These are phyloP conservation scores for Phaffia rhodozyma DNA, from an alignment of 1,284 basidiomycete species.

Conservation along the genomic window DNA sequence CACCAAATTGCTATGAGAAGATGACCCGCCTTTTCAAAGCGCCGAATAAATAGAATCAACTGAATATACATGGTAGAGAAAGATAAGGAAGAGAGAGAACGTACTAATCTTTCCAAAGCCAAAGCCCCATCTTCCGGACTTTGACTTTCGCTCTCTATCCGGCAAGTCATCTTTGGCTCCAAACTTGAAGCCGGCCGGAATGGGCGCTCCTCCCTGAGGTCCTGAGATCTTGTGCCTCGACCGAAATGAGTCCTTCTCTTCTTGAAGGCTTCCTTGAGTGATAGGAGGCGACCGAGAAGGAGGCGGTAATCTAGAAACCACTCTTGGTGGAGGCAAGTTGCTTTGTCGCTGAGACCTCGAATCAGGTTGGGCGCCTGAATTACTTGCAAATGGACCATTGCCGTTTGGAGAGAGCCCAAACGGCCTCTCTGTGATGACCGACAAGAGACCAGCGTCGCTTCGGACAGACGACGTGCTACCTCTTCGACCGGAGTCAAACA, in stretches of 20 bases:
- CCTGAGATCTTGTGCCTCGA: conserved; percentile 58
- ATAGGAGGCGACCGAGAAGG: background rate
- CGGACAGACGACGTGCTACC: background rate
- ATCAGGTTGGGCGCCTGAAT: no score
- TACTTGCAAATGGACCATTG: background rate
- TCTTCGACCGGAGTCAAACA: background rate
- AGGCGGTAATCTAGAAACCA: background rate
- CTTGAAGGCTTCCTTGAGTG: background rate
- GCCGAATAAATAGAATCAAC: conserved; percentile 5
- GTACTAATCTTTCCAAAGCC: conserved; percentile 44
- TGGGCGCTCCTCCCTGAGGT: conserved; percentile 70
- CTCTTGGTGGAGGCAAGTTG: conserved; percentile 26
- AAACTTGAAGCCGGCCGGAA: conserved; percentile 81
- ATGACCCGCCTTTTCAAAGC: conserved; percentile 18
- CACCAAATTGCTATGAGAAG: conserved; percentile 2
- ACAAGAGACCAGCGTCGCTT: conserved; percentile 25
- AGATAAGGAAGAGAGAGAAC: conserved; percentile 23
- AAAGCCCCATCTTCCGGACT: conserved; percentile 58
- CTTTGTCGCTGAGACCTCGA: conserved; percentile 28
- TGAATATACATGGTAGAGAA: conserved; percentile 11
- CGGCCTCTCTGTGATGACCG: conserved; percentile 26
- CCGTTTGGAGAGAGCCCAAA: background rate
- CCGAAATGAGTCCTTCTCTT: conserved; percentile 1
- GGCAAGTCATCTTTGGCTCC: conserved; percentile 47
- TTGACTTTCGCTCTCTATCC: conserved; percentile 74